These are phyloP conservation scores for Quillaja saponaria DNA, from an alignment of 306 rosid genomes.

Conservation along the genomic window DNA sequence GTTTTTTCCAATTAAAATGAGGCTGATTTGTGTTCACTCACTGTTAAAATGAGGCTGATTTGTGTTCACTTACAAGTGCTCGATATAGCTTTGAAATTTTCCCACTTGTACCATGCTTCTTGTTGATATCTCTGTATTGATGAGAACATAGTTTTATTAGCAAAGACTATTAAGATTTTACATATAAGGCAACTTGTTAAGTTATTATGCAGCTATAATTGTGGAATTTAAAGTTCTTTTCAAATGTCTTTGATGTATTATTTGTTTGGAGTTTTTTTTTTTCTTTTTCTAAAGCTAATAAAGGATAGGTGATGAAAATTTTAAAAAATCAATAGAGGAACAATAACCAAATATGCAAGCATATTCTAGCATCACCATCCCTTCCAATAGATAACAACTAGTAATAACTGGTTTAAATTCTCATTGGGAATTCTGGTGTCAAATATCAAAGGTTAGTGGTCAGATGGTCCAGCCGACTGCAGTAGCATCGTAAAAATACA, in stretches of 20 bases:
- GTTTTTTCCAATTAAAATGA: too few relatives aligned
- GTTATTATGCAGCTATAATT: slow-evolving; percentile 10
- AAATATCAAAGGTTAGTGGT: too few relatives aligned
- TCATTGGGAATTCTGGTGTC: too few relatives aligned
- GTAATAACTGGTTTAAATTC: too few relatives aligned
- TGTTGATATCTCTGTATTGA: slow-evolving; percentile 46
- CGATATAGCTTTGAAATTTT: slow-evolving; percentile 79
- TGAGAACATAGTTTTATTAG: slow-evolving; percentile 19
- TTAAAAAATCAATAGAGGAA: not conserved
- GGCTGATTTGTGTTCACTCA: slow-evolving; percentile 15
- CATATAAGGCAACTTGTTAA: not conserved
- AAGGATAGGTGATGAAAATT: not conserved
- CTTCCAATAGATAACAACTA: too few relatives aligned
- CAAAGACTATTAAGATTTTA: not conserved
- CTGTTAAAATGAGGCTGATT: too few relatives aligned
- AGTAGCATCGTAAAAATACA: too few relatives aligned
- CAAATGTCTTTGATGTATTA: not conserved
- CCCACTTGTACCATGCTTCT: slow-evolving; percentile 44
- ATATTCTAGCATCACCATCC: too few relatives aligned
- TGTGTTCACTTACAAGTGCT: slow-evolving; percentile 72
- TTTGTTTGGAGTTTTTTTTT: not conserved
- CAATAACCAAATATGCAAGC: too few relatives aligned
- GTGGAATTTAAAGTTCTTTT: not conserved
- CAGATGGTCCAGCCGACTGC: too few relatives aligned
- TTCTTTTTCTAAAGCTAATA: slow-evolving; percentile 10